A percentile compares a stretch with the other conserved stretches of the same genome.
phyloP scores from a whole-genome alignment of 2,329 filamentous ascomycete species.

The Ceratocystis lukuohia region DNA sequence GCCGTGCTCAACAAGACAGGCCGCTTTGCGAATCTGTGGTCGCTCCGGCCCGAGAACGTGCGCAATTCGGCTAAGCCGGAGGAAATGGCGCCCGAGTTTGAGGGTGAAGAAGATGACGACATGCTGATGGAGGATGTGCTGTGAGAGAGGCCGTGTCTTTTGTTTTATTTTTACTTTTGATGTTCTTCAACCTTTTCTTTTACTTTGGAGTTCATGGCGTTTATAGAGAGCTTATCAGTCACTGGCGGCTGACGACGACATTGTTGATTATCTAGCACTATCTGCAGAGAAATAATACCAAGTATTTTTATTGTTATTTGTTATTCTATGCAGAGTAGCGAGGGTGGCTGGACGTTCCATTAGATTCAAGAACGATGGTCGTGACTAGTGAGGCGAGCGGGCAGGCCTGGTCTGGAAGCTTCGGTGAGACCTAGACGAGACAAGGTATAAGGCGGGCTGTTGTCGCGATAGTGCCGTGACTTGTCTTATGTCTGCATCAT shows the following conservation, averaged over 20 bases:
- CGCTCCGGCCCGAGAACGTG: slow-evolving; percentile 50
- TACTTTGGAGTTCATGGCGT: slow-evolving; percentile 12
- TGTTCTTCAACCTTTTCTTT: background rate
- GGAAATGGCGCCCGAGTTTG: slow-evolving; percentile 35
- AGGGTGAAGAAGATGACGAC: slow-evolving; percentile 52
- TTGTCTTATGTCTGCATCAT: background rate
- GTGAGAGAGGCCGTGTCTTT: background rate
- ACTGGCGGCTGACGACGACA: background rate
- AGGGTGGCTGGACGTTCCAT: background rate
- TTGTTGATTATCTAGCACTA: slow-evolving; percentile 2
- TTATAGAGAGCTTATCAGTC: background rate
- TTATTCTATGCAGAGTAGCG: background rate
- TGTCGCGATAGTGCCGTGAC: background rate
- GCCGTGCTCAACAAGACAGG: slow-evolving; percentile 73
- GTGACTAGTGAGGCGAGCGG: too few species aligned
- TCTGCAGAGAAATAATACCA: slow-evolving; percentile 2
- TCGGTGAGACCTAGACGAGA: background rate
- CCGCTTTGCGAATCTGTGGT: slow-evolving; percentile 74
- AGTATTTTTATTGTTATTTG: background rate
- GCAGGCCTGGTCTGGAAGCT: background rate
- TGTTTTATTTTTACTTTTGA: slow-evolving; percentile 2
- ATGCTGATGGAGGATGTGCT: slow-evolving; percentile 66
- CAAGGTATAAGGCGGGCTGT: background rate
- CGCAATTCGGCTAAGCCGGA: slow-evolving; percentile 35
- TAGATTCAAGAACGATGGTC: background rate